Evolutionary conservation across 1,284 basidiomycete genomes (phyloP).

Genomic region (Xerocomus minutiporus): DNA sequence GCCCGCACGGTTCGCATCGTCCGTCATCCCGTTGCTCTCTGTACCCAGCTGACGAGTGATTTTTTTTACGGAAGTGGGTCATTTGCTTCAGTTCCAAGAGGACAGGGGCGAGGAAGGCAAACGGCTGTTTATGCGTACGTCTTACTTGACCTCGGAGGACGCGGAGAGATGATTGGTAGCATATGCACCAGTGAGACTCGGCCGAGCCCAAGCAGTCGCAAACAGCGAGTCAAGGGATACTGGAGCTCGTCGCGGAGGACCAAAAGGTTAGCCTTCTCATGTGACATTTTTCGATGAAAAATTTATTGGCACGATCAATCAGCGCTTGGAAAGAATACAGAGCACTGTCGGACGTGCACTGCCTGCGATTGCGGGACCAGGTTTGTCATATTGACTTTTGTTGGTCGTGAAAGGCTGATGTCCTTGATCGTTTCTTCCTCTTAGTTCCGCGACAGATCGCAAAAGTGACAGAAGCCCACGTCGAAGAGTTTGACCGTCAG

Average conservation of each 20-base stretch:
- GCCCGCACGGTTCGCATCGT: slow-evolving; percentile 14
- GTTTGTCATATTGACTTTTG: background rate
- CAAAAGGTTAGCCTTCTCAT: too few species aligned
- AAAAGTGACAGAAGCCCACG: slow-evolving; percentile 13
- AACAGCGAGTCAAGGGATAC: slow-evolving; percentile 13
- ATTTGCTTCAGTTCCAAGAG: slow-evolving; percentile 19
- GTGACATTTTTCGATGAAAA: background rate
- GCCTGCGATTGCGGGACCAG: slow-evolving; percentile 12
- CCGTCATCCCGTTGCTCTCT: background rate
- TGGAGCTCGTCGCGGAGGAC: slow-evolving; percentile 15
- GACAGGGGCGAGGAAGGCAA: slow-evolving; percentile 20
- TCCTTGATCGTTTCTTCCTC: background rate
- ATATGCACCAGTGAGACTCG: slow-evolving; percentile 8
- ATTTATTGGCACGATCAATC: slow-evolving; percentile 11
- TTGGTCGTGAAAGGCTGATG: background rate
- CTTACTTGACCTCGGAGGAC: background rate
- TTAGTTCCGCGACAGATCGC: slow-evolving; percentile 14
- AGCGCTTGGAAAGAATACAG: slow-evolving; percentile 11
- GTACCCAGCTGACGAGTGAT: background rate
- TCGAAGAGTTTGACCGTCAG: slow-evolving; percentile 12
- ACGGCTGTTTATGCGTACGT: slow-evolving; percentile 11
- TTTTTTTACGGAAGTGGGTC: slow-evolving; percentile 12
- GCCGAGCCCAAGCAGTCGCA: slow-evolving; percentile 15
- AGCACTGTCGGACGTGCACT: slow-evolving; percentile 8
- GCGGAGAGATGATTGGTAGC: background rate